Conservation (phyloP, 2,329 filamentous ascomycete species). For the Trichoderma guizhouense region DNA sequence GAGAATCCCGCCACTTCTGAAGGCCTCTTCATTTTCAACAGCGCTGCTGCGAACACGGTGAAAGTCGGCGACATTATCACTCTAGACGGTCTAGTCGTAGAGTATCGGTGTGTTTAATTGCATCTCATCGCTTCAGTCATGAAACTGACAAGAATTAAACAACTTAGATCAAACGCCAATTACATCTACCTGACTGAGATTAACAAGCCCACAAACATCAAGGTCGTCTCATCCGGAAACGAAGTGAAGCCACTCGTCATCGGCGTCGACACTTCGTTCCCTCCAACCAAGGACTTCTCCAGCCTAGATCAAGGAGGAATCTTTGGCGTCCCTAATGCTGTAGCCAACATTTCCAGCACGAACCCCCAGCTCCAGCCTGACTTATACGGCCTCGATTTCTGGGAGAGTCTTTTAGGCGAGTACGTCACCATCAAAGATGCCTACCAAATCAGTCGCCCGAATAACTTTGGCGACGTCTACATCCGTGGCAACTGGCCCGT, state of each 20-base stretch:
- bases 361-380: conserved; percentile 61
- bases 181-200: conserved; percentile 66
- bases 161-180: conserved; percentile 45
- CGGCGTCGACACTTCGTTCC: conserved; percentile 52
- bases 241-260: conserved; percentile 57
- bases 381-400: conserved; percentile 67
- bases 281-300: conserved; percentile 60
- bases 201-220: conserved; percentile 50
- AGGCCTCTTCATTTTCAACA: conserved; percentile 62
- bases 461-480: conserved; percentile 66
- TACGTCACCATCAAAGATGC: conserved; percentile 61
- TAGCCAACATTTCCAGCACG: conserved; percentile 50
- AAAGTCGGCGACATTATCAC: conserved; percentile 61
- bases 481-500: conserved; percentile 62
- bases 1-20: conserved; percentile 57
- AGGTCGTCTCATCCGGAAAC: conserved; percentile 52
- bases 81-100: conserved; percentile 57
- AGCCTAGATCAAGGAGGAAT: conserved; percentile 63
- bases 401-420: conserved; percentile 67
- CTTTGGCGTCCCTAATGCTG: conserved; percentile 62
- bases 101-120: conserved; percentile 45
- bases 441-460: conserved; percentile 57
- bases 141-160: not conserved
- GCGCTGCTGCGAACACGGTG: conserved; percentile 47
- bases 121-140: no score